Evolutionary conservation across 2,329 filamentous ascomycete genomes (phyloP), one percentile per base, ranked within the genome.

Genomic region (Microcyclospora pomicola): DNA sequence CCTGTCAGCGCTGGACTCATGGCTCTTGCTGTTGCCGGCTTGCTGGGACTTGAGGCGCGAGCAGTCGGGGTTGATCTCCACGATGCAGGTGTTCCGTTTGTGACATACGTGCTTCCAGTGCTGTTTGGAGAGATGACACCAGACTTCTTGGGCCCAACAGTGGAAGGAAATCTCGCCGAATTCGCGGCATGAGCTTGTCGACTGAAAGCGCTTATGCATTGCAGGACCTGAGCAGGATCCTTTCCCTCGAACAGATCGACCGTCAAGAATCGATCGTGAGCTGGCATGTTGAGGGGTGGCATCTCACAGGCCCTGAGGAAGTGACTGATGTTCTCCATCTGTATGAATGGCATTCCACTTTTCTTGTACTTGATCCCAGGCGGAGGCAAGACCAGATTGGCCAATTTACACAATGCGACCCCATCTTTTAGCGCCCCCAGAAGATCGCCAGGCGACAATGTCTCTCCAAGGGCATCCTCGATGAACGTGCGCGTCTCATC

Each of bases 311-410:
- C 86, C 54, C 75, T 77, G 38, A 98, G 75, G 63, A 95, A 98
- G 56, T 93, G 84, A 4, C 87, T 92, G 55, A 98, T 95, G 59
- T 98, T 98, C 61, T 98, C 91, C 87, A 96, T 96, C 62, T 98
- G 91, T 31, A 96, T 88, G 58, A 98, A 98, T 0, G 91, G 91
- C 88, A 96, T 96, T 31, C 77, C 65, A 1, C 87, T 94, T 56
- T 80, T 71, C 64, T 96, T 96, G 72, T 82, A 96, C 59, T 80
- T 85, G 63, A 94, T 74, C 0, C 83, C 82, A 12, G 79, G 74
- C 16, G 83, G 82, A 14, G 79, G 74, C 24, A 83, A 81, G 29
- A 81, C 82, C 40, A 88, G 70, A 56, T 94, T 96, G 53, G 84
- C 74, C 37, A 96, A 77, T 84, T 79, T 88, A 82, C 91, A 98